Evolutionary conservation across 176 grass and related monocot genomes (phyloP), one percentile per base, ranked within the genome.

Genomic region (Secale cereale): DNA sequence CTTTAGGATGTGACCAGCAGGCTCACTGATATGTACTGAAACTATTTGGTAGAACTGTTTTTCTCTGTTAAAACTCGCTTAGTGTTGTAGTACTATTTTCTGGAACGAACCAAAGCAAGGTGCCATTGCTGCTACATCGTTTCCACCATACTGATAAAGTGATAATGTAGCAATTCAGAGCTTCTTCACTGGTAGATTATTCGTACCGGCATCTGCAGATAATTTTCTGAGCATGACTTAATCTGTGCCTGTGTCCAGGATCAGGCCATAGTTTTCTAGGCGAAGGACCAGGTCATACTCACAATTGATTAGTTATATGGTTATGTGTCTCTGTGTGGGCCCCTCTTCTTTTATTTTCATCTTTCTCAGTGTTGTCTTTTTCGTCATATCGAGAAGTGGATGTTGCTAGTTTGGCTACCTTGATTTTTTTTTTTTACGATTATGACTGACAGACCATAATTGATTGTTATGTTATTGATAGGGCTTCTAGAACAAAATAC

Each of bases 401-500:
- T 80, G 36, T 46, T 76, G 77, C 68, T 59, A 37, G 60, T 68
- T 17, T 10, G 75, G 52, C 31, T 33, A 22, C 22, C 30, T 59
- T 8, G 26, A 39, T 65, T 41, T 39, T 80, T 71, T 20, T 48
- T 48, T 43, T 81, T 74, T 67, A 23, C 16, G 83, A 89, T 76
- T 77, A 62, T 77, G 87, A 77, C 50, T 70, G 77, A 59, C 39
- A 19, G 36, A 22, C 62, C 70, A 81, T 77, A 32, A 17, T 33
- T 46, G 82, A 76, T 50, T 4, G 27, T 80, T 75, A 36, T 68
- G 26, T 85, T 67, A 22, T 85, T 85, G 35, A 59, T 31, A 14
- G n/a, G 61, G 48, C 61, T 81, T 81, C 83, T 89, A 80, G 87
- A 64, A 16, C 17, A 4, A 78, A 17, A 39, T 48, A 64, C 10